Base-by-base conservation (phyloP, 139 green algal species). In the Chara braunii region DNA sequence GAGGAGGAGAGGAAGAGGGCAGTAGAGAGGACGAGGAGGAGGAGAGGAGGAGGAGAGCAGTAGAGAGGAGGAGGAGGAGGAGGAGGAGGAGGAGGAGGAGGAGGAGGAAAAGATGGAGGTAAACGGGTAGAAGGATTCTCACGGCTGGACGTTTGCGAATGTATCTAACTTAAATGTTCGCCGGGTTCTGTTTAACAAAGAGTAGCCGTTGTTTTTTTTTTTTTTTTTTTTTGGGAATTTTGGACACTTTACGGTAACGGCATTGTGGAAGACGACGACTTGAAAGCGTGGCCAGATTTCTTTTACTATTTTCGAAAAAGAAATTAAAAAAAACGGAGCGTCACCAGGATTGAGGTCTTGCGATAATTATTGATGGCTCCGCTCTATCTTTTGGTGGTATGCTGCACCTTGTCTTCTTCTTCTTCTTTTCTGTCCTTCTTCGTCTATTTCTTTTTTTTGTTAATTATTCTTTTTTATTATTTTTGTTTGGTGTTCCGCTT, bases 31-130 rank as follows among this genome's bases (percentile, higher is more conserved):
- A 30, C 24, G 14, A 30, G 61, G 24, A 18, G 36, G 58, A 44
- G 63, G 24, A 6, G 24, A 26, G 24, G 60, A 62, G 26, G 3
- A 29, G 42, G 5, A 72, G 63, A 22, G 59, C 72, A 61, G 60
- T 12, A 48, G 14, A 52, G 14, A 75, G 23, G 3, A 4, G 40
- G 63, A 4, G 56, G 30, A 60, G 4, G 61, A 70, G 33, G n/a
- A n/a, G n/a, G n/a, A n/a, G n/a, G n/a, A n/a, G n/a, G n/a, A n/a
- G 61, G 9, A 5, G 5, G 37, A 44, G 33, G 22, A 5, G 23
- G 31, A 26, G 23, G 14, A 75, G 22, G 37, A 33, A 77, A 43
- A 76, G 33, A 37, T 28, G 14, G 22, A 60, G 37, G 36, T 28
- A 67, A 31, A 57, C 7, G 36, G 6, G 7, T 6, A 7, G 7